These are phyloP conservation scores for Tulasnella calospora DNA, from an alignment of 768 basidiomycete species.

Conservation along the genomic window DNA sequence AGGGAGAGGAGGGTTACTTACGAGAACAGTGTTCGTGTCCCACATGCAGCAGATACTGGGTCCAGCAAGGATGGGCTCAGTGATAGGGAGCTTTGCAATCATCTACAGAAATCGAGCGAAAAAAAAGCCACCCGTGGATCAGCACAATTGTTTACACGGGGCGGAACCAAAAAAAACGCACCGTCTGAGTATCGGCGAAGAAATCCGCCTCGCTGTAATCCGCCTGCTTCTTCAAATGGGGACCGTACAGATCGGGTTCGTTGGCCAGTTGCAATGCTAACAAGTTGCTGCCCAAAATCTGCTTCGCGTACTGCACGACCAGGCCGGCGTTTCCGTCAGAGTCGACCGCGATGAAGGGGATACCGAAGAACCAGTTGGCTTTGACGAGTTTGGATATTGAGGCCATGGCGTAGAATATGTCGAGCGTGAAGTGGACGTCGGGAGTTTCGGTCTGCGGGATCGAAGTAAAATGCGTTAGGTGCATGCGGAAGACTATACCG, in stretches of 20 bases:
- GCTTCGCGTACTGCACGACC: slow-evolving; percentile 41
- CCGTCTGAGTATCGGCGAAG: slow-evolving; percentile 9
- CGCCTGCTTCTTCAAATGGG: slow-evolving; percentile 11
- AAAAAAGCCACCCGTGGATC: not conserved
- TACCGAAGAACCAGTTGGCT: slow-evolving; percentile 55
- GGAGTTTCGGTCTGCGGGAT: slow-evolving; percentile 56
- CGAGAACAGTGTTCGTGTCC: slow-evolving; percentile 39
- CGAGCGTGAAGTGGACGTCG: slow-evolving; percentile 56
- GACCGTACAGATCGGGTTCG: slow-evolving; percentile 20
- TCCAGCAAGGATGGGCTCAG: slow-evolving; percentile 47
- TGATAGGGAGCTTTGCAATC: slow-evolving; percentile 18
- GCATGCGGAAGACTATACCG: not conserved
- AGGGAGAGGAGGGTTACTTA: not conserved
- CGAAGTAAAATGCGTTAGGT: not conserved
- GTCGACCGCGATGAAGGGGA: slow-evolving; percentile 30
- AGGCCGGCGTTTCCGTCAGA: slow-evolving; percentile 22
- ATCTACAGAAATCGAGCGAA: not conserved
- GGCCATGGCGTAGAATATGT: slow-evolving; percentile 60
- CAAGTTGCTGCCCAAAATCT: slow-evolving; percentile 58
- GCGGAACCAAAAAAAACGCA: not conserved
- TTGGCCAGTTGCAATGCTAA: slow-evolving; percentile 58
- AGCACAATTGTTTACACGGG: not conserved
- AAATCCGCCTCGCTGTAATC: slow-evolving; percentile 11
- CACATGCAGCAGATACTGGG: slow-evolving; percentile 56
- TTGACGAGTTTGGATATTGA: slow-evolving; percentile 56